Conservation (phyloP, 495 filamentous ascomycete species). For the Penicillium pulvis region DNA sequence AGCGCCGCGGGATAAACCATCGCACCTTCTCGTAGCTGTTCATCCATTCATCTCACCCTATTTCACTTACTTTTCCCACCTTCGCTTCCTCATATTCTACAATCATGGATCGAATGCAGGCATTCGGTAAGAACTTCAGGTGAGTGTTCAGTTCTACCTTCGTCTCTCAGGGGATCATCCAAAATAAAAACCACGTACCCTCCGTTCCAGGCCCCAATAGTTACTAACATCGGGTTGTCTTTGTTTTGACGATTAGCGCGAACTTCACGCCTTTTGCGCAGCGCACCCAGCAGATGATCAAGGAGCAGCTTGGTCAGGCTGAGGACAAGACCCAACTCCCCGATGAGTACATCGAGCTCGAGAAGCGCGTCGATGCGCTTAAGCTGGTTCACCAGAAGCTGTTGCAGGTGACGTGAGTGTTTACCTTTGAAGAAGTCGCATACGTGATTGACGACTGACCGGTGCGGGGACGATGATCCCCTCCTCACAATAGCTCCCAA, state of each 20-base stretch:
- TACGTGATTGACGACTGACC: slow-evolving; percentile 1
- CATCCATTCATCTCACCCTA: slow-evolving; percentile 6
- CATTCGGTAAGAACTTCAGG: slow-evolving; percentile 75
- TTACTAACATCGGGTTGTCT: slow-evolving; percentile 25
- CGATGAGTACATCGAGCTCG: slow-evolving; percentile 95
- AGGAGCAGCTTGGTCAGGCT: slow-evolving; percentile 92
- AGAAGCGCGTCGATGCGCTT: slow-evolving; percentile 97
- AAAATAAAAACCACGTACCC: slow-evolving; percentile 1
- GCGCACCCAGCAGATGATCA: slow-evolving; percentile 93
- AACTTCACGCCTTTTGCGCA: slow-evolving; percentile 88
- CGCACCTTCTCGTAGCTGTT: slow-evolving; percentile 16
- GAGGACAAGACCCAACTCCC: slow-evolving; percentile 98
- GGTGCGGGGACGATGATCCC: background rate
- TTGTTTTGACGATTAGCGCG: slow-evolving; percentile 45
- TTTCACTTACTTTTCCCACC: slow-evolving; percentile 8
- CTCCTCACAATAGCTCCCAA: slow-evolving; percentile 66
- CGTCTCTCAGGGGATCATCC: background rate
- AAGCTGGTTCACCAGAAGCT: slow-evolving; percentile 97
- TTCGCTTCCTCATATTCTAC: slow-evolving; percentile 4
- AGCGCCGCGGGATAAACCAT: slow-evolving; percentile 17
- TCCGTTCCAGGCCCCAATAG: slow-evolving; percentile 14
- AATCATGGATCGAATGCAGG: slow-evolving; percentile 70
- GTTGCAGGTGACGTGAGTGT: slow-evolving; percentile 87
- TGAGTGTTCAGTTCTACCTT: slow-evolving; percentile 35
- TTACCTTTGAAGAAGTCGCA: slow-evolving; percentile 6